Percentiles rank a stretch among this genome's conserved stretches.
These are phyloP conservation scores for Liquidambar formosana DNA, from an alignment of 164 flowering plant genomes.

Conservation along the genomic window DNA sequence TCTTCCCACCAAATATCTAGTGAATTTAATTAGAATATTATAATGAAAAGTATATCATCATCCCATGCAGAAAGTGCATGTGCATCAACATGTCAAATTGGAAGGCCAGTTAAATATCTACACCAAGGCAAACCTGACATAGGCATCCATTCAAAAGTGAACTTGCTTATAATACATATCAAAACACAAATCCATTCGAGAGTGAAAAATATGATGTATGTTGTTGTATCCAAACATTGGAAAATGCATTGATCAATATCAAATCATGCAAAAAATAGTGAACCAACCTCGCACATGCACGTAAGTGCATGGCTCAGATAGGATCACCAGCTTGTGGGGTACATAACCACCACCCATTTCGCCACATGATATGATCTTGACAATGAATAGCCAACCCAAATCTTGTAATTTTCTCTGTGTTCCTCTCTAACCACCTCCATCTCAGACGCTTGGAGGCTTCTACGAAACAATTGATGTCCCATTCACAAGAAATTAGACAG, in stretches of 20 bases:
- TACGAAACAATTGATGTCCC: not conserved
- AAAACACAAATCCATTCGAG: not conserved
- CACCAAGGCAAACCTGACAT: not conserved
- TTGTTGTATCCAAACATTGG: not conserved
- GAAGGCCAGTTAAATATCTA: not conserved
- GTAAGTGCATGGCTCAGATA: constrained; percentile 6
- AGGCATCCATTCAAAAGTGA: not conserved
- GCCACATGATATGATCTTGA: constrained; percentile 31
- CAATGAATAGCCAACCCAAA: constrained; percentile 18
- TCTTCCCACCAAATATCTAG: constrained; percentile 2
- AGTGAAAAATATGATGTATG: not conserved
- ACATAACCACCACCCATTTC: constrained; percentile 12
- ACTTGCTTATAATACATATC: not conserved
- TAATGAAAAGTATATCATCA: not conserved
- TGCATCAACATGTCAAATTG: constrained; percentile 10
- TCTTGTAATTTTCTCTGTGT: constrained; percentile 45
- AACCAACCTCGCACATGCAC: constrained; percentile 2
- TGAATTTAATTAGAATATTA: not conserved
- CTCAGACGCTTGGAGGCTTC: constrained; percentile 10
- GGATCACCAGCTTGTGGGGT: not conserved
- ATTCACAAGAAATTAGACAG: constrained; percentile 5
- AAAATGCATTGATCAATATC: not conserved
- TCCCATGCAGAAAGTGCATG: constrained; percentile 12
- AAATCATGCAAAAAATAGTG: not conserved
- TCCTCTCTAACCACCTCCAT: constrained; percentile 22